A percentile compares a stretch with the other conserved stretches of the same genome.
Conservation (phyloP, 163 green algal species). For the Scenedesmus sp. region DNA sequence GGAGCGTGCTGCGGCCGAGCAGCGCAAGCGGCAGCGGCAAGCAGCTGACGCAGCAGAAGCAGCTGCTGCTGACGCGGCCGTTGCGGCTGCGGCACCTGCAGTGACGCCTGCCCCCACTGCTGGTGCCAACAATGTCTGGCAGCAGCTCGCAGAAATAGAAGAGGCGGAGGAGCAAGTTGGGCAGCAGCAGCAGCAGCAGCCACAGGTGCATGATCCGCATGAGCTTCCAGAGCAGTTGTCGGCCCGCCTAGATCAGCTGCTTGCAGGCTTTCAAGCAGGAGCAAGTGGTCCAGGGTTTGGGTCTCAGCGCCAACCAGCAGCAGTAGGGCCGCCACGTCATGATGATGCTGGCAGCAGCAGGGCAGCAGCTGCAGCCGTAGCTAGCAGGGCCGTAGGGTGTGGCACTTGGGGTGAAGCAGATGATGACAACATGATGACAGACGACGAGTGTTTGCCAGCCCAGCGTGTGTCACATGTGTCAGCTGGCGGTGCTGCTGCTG, state of each 20-base stretch:
- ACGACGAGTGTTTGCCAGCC: slow-evolving; percentile 26
- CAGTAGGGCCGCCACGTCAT: not conserved
- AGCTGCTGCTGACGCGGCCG: slow-evolving; percentile 13
- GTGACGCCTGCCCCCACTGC: not conserved
- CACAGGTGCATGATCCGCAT: not conserved
- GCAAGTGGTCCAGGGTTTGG: not conserved
- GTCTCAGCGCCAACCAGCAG: not conserved
- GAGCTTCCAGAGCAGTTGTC: slow-evolving; percentile 43
- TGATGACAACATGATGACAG: not conserved
- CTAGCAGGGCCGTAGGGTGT: not conserved
- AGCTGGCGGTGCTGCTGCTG: not conserved
- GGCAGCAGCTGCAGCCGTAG: not conserved
- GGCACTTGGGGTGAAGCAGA: not conserved
- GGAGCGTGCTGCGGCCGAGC: not conserved
- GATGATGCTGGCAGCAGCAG: not conserved
- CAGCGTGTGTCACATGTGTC: slow-evolving; percentile 4
- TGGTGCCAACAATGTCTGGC: slow-evolving; percentile 14
- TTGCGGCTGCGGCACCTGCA: slow-evolving; percentile 3
- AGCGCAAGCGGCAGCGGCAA: slow-evolving; percentile 21
- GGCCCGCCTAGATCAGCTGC: slow-evolving; percentile 26
- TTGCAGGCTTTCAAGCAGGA: slow-evolving; percentile 38
- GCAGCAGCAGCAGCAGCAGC: slow-evolving; percentile 31
- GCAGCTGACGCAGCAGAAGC: slow-evolving; percentile 16
- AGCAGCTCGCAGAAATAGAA: slow-evolving; percentile 36
- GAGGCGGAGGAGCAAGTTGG: slow-evolving; percentile 5